These are phyloP conservation scores for Penicillium steckii DNA, from an alignment of 495 filamentous ascomycete genomes.

Conservation along the genomic window DNA sequence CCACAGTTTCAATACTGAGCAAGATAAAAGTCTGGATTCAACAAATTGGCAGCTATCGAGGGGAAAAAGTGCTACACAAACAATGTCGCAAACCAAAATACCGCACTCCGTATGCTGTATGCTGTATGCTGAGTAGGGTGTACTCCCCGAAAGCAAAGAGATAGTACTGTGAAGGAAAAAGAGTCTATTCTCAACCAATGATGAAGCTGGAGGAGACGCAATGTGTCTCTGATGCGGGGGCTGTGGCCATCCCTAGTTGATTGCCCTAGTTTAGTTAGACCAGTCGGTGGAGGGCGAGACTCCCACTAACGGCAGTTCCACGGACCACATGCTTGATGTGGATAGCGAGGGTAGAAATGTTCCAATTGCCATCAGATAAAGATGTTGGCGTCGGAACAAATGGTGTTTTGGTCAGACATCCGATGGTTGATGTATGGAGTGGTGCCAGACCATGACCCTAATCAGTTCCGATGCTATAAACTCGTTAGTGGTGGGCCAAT, in stretches of 20 bases:
- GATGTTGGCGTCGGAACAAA: constrained; percentile 1
- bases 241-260: neutral
- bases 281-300: neutral
- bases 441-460: neutral
- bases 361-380: constrained; percentile 8
- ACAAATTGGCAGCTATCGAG: too few relatives aligned
- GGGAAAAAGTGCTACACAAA: too few relatives aligned
- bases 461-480: neutral
- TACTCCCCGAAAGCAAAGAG: too few relatives aligned
- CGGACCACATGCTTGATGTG: neutral
- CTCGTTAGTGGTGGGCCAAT: neutral
- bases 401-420: neutral
- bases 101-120: too few relatives aligned
- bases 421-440: neutral
- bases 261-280: too few relatives aligned
- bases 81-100: too few relatives aligned
- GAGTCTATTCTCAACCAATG: neutral
- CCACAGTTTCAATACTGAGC: neutral
- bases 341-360: neutral
- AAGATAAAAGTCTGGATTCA: too few relatives aligned
- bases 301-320: neutral
- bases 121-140: too few relatives aligned
- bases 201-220: neutral
- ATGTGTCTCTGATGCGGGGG: neutral
- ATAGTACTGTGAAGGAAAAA: too few relatives aligned